These are phyloP conservation scores for Physcomitrellopsis africana DNA, from an alignment of 225 moss, liverwort and hornwort species.

Conservation along the genomic window DNA sequence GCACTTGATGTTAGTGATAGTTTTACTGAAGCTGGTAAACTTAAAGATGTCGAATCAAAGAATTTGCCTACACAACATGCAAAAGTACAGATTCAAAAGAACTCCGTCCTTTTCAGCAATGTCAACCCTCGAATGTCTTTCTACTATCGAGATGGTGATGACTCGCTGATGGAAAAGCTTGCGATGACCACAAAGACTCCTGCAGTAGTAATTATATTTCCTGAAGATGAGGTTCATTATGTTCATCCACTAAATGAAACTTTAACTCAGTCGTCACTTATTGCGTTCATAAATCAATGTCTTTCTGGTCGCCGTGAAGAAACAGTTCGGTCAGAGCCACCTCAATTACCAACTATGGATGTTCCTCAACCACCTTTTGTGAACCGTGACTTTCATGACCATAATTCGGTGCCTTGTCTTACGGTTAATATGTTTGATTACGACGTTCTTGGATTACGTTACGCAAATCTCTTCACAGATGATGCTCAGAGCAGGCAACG, in stretches of 20 bases:
- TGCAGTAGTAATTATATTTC: slow-evolving; percentile 43
- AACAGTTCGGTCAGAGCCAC: slow-evolving; percentile 35
- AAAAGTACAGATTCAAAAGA: slow-evolving; percentile 2
- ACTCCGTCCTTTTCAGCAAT: neutral
- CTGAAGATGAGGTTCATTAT: slow-evolving; percentile 40
- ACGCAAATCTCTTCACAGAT: slow-evolving; percentile 1
- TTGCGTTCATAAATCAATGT: slow-evolving; percentile 37
- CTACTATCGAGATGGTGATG: slow-evolving; percentile 47
- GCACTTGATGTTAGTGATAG: neutral
- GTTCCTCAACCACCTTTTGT: slow-evolving; percentile 47
- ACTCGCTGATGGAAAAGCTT: slow-evolving; percentile 41
- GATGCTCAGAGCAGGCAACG: neutral
- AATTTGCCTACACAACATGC: neutral
- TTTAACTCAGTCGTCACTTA: slow-evolving; percentile 34
- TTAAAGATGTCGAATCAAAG: neutral
- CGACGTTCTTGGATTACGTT: slow-evolving; percentile 28
- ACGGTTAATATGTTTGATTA: slow-evolving; percentile 33
- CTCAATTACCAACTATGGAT: slow-evolving; percentile 20
- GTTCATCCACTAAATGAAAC: slow-evolving; percentile 30
- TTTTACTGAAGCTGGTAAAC: slow-evolving; percentile 3
- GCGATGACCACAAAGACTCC: slow-evolving; percentile 31
- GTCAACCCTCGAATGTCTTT: neutral
- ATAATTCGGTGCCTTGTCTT: slow-evolving; percentile 36
- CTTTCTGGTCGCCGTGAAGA: slow-evolving; percentile 30
- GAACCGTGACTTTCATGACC: slow-evolving; percentile 49